Percentiles rank a stretch among this genome's conserved stretches.
These are phyloP conservation scores for Dryas alaskensis DNA, from an alignment of 306 rosid species.

Conservation along the genomic window DNA sequence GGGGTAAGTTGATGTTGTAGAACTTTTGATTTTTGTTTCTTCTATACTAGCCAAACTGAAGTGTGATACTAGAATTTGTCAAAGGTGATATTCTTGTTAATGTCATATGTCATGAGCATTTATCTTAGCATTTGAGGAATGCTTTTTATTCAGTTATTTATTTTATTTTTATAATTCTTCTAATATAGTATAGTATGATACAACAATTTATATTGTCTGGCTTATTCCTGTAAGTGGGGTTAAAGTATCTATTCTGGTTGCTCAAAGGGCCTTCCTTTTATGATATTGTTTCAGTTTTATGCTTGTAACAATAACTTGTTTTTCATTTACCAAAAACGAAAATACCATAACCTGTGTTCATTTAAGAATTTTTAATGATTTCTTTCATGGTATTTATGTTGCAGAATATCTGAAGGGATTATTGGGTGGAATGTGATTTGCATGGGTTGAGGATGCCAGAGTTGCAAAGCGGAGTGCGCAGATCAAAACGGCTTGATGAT, in stretches of 20 bases:
- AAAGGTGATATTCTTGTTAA: no score
- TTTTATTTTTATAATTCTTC: no score
- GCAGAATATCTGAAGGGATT: constrained; percentile 36
- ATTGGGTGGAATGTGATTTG: constrained; percentile 71
- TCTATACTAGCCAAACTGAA: no score
- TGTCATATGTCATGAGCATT: no score
- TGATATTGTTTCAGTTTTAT: not conserved
- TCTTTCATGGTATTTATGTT: constrained; percentile 19
- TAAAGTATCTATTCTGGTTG: constrained; percentile 10
- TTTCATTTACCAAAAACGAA: not conserved
- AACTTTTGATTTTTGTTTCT: no score
- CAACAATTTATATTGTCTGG: not conserved
- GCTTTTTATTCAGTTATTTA: not conserved
- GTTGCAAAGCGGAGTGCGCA: constrained; percentile 96
- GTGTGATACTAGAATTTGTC: no score
- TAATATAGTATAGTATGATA: not conserved
- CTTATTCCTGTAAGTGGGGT: not conserved
- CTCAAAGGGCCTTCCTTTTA: constrained; percentile 1
- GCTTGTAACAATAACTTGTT: not conserved
- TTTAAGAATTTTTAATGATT: constrained; percentile 2
- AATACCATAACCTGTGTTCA: no score
- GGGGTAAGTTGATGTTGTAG: no score
- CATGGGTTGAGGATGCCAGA: constrained; percentile 99
- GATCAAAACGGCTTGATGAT: constrained; percentile 91
- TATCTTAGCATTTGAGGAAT: no score